Conservation (phyloP, 345 rosid genomes). For the Rhodamnia rubescens region DNA sequence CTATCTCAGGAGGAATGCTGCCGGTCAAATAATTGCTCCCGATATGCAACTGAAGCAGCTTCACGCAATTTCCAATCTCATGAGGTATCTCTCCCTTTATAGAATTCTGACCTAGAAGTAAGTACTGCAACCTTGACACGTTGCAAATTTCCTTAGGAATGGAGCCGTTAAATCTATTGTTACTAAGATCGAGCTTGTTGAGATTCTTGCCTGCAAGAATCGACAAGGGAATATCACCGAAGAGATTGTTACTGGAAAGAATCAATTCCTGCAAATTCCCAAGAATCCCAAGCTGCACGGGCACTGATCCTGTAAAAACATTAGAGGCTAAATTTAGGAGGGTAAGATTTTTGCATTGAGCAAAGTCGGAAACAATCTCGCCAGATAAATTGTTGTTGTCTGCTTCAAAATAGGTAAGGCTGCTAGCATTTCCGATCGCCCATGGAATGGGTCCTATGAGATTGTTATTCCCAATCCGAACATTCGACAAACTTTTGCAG, state of each 20-base stretch:
- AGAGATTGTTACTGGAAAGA: conserved; percentile 69
- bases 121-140: conserved; percentile 52
- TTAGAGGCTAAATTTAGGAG: conserved; percentile 79
- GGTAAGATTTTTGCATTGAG: conserved; percentile 74
- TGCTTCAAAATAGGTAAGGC: conserved; percentile 91
- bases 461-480: conserved; percentile 76
- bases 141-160: conserved; percentile 56
- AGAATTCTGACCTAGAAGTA: conserved; percentile 58
- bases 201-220: conserved; percentile 75
- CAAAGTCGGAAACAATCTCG: conserved; percentile 58
- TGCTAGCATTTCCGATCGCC: conserved; percentile 63
- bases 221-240: conserved; percentile 67
- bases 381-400: conserved; percentile 79
- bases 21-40: conserved; percentile 80
- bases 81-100: conserved; percentile 71
- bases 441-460: conserved; percentile 72
- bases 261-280: conserved; percentile 81
- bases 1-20: conserved; percentile 57
- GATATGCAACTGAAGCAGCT: conserved; percentile 45
- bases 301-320: conserved; percentile 72
- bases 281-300: conserved; percentile 64
- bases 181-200: conserved; percentile 74
- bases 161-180: conserved; percentile 72
- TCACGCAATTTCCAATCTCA: conserved; percentile 61
- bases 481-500: conserved; percentile 67